Percentiles rank a stretch among this genome's conserved stretches.
Evolutionary conservation across 2,329 filamentous ascomycete species (phyloP).

Genomic region (Grosmannia clavigera): DNA sequence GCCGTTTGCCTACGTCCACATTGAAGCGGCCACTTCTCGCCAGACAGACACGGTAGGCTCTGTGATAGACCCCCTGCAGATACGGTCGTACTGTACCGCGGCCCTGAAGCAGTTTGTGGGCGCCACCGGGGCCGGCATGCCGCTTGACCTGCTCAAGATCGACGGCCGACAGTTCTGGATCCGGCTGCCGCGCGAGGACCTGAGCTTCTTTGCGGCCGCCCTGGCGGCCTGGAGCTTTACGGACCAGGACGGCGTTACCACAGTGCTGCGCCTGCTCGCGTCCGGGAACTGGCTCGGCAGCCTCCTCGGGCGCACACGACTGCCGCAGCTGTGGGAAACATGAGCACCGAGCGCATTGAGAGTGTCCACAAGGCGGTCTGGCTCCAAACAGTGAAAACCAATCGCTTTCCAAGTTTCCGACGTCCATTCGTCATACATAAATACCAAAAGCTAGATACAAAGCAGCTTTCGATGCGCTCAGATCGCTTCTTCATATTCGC

Average conservation of each 20-base stretch:
- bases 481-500: neutral
- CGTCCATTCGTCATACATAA: neutral
- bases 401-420: neutral
- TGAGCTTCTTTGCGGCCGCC: conserved; percentile 48
- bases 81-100: conserved; percentile 48
- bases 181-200: conserved; percentile 48
- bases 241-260: conserved; percentile 26
- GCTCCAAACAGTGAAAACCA: neutral
- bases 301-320: conserved; percentile 37
- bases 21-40: conserved; percentile 29
- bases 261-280: conserved; percentile 40
- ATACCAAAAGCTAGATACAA: neutral
- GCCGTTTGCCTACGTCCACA: conserved; percentile 43
- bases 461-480: neutral
- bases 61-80: conserved; percentile 47
- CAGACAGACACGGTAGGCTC: neutral
- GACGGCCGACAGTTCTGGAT: conserved; percentile 47
- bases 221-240: conserved; percentile 51
- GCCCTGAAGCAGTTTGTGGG: conserved; percentile 61
- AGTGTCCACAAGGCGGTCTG: neutral
- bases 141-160: conserved; percentile 58
- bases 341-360: neutral
- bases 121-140: conserved; percentile 50
- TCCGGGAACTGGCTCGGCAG: conserved; percentile 53
- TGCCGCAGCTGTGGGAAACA: conserved; percentile 33